These are phyloP conservation scores for Pythium aquatile DNA, from an alignment of 352 stramenopile genomes.

Conservation along the genomic window DNA sequence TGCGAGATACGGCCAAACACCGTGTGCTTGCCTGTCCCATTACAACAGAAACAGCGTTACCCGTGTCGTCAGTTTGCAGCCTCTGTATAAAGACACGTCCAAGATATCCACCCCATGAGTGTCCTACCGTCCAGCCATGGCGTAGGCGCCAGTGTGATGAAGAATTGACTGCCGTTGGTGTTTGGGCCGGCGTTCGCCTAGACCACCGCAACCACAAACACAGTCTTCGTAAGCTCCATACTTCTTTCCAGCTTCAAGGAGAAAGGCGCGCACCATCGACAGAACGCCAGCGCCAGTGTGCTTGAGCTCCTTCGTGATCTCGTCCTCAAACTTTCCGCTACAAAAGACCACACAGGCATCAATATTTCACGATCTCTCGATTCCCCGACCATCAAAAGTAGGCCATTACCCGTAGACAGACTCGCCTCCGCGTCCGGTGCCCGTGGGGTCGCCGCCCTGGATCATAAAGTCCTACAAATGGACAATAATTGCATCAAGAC, in stretches of 20 bases:
- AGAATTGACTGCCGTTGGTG: slow-evolving; percentile 94
- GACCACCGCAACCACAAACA: not conserved
- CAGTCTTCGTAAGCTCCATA: not conserved
- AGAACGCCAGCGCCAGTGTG: slow-evolving; percentile 92
- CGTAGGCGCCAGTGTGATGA: slow-evolving; percentile 92
- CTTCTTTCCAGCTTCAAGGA: not conserved
- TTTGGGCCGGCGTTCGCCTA: slow-evolving; percentile 90
- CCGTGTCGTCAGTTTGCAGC: too few relatives aligned
- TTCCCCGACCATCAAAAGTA: not conserved
- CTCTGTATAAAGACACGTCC: too few relatives aligned
- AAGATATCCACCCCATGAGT: too few relatives aligned
- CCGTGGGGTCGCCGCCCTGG: slow-evolving; percentile 93
- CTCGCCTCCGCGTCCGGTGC: slow-evolving; percentile 90
- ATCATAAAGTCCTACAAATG: slow-evolving; percentile 92
- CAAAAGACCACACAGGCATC: slow-evolving; percentile 22
- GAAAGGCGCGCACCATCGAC: slow-evolving; percentile 60
- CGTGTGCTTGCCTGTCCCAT: slow-evolving; percentile 85
- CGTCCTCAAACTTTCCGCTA: slow-evolving; percentile 93
- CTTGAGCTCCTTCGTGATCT: slow-evolving; percentile 92
- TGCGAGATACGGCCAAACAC: slow-evolving; percentile 91
- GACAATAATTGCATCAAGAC: not conserved
- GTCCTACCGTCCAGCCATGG: slow-evolving; percentile 91
- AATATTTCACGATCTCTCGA: not conserved
- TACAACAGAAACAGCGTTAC: slow-evolving; percentile 3
- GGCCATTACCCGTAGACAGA: slow-evolving; percentile 85